These are phyloP conservation scores for Pyrenochaeta sp. DNA, from an alignment of 2,329 filamentous ascomycete genomes.

Conservation along the genomic window DNA sequence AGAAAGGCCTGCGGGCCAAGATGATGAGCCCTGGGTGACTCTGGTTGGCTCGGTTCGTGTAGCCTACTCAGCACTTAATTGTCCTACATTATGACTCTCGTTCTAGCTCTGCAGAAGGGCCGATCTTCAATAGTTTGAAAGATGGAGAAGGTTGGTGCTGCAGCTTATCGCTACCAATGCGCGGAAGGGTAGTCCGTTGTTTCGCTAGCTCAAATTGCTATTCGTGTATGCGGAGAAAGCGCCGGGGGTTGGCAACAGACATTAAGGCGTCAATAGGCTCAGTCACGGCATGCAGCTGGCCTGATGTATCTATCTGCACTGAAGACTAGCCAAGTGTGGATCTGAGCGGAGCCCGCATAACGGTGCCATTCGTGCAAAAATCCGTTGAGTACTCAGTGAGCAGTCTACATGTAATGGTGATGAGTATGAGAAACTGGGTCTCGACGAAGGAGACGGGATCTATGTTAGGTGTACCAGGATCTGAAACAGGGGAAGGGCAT, in stretches of 20 bases:
- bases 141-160: background rate
- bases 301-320: too few species aligned
- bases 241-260: background rate
- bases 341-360: too few species aligned
- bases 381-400: too few species aligned
- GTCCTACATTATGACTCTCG: conserved; percentile 1
- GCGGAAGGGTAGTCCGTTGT: conserved; percentile 5
- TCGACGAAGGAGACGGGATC: background rate
- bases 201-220: conserved; percentile 7
- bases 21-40: background rate
- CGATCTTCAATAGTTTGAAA: conserved; percentile 5
- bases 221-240: background rate
- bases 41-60: conserved; percentile 16
- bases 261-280: too few species aligned
- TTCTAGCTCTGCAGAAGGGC: conserved; percentile 15
- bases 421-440: background rate
- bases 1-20: background rate
- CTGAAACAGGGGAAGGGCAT: background rate
- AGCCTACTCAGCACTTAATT: background rate
- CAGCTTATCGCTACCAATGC: background rate
- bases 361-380: too few species aligned
- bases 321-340: too few species aligned
- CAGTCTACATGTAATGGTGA: too few species aligned
- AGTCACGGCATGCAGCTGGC: too few species aligned
- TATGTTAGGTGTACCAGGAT: background rate